Base-by-base conservation (phyloP, 2,329 filamentous ascomycete genomes). In the Aspergillus ochraceoroseus region DNA sequence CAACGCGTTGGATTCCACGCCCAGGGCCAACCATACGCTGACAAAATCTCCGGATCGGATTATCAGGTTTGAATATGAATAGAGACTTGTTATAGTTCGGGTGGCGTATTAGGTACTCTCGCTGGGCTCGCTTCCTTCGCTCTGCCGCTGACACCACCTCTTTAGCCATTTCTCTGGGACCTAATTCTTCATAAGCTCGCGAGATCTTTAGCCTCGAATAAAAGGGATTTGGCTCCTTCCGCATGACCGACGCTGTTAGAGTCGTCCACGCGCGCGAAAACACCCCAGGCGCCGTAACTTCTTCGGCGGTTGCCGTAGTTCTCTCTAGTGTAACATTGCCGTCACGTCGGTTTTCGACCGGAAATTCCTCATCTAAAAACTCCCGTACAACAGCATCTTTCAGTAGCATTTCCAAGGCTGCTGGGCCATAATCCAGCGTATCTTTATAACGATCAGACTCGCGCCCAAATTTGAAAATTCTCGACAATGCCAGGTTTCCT, bases 341-440 rank as follows among this genome's bases (percentile, higher is more conserved):
- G 42, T 53, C 53, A 27, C 48, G 59, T 49, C 55, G 57, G 42
- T 47, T 51, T 22, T 57, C 48, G 22, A 54, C 20, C 26, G 51
- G 47, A 38, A 58, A 46, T 40, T 75, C 68, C 47, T 94, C 87
- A 54, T 96, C 88, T 3, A 98, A 76, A 47, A 98, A 98, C 55
- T 96, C 92, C 34, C 82, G 83, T 5, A 98, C 90, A 17, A 98
- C 88, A 1, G 88, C 87, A 64, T 96, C 90, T 60, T 96, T 96
- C 31, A 96, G 74, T 33, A 98, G 74, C 88, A 96, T 95, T 61
- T 96, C 92, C 61, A 94, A 85, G 39, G 87, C 89, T 5, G 87
- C 88, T 14, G 85, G 85, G 2, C 89, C 89, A 59, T 94, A 94
- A 59, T 95, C 89, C 11, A 96, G 71, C 2, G 90, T 89, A 59